A percentile compares a stretch with the other conserved stretches of the same genome.
Evolutionary conservation across 225 moss, liverwort and hornwort species (phyloP).

Genomic region (Bryoerythrophyllum caledonicum): DNA sequence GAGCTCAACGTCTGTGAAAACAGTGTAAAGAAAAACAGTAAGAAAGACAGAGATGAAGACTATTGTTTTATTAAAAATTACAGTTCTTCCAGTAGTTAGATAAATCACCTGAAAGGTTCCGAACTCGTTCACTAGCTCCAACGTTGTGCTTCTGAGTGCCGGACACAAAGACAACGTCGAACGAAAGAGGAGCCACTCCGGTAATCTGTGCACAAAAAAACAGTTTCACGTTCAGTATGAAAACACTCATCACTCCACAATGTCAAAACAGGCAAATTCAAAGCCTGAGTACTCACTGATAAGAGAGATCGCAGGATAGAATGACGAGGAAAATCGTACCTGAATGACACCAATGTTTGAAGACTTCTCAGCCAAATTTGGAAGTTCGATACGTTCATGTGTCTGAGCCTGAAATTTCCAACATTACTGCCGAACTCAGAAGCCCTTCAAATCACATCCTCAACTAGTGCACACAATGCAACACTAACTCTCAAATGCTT

Average conservation of each 20-base stretch:
- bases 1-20: conserved; percentile 52
- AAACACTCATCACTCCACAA: conserved; percentile 5
- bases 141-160: conserved; percentile 51
- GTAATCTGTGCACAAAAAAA: conserved; percentile 56
- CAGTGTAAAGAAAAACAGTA: neutral
- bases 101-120: conserved; percentile 66
- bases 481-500: neutral
- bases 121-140: conserved; percentile 46
- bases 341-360: conserved; percentile 86
- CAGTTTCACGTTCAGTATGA: neutral
- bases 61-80: neutral
- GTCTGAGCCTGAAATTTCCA: conserved; percentile 48
- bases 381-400: conserved; percentile 63
- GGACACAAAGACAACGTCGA: conserved; percentile 82
- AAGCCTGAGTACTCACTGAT: neutral
- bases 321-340: conserved; percentile 32
- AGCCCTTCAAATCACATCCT: conserved; percentile 11
- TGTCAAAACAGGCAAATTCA: conserved; percentile 11
- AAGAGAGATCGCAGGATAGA: neutral
- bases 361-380: conserved; percentile 65
- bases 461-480: neutral
- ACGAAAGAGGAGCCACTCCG: conserved; percentile 66
- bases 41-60: neutral
- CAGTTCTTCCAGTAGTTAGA: neutral
- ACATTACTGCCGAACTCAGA: conserved; percentile 10